Evolutionary conservation across 129 eudicot species (phyloP).

Genomic region (Apium graveolens): DNA sequence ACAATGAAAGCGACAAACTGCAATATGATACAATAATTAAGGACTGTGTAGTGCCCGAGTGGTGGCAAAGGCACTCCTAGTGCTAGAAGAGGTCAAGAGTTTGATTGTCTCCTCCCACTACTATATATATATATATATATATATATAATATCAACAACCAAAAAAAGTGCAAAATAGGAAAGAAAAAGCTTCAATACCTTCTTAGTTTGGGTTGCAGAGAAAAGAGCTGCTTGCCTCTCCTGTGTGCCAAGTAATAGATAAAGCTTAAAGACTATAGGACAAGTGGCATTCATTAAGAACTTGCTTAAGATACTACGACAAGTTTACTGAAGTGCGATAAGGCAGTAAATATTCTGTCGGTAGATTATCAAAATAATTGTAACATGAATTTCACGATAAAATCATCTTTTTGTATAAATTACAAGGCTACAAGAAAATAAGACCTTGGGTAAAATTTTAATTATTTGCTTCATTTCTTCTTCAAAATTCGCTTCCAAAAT

Average conservation of each 20-base stretch:
- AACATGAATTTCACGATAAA: not conserved
- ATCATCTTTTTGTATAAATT: no score
- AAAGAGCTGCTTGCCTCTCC: conserved; percentile 55
- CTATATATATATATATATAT: no score
- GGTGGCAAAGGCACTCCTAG: conserved; percentile 2
- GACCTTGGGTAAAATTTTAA: conserved; percentile 78
- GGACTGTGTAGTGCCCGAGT: not conserved
- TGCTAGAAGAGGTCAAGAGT: not conserved
- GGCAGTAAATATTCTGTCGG: not conserved
- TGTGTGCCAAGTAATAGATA: conserved; percentile 13
- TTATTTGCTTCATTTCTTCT: conserved; percentile 84
- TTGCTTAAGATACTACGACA: not conserved
- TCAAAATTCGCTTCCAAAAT: conserved; percentile 88
- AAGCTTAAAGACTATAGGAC: not conserved
- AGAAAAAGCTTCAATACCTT: conserved; percentile 19
- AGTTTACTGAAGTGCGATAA: not conserved
- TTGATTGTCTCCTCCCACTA: no score
- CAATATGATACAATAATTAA: not conserved
- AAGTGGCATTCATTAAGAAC: not conserved
- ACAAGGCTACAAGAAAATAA: not conserved
- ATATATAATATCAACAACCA: no score
- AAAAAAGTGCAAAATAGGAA: no score
- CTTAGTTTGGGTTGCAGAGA: conserved; percentile 59
- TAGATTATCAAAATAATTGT: not conserved
- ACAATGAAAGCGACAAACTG: not conserved